Percentiles rank a stretch among this genome's conserved stretches.
Evolutionary conservation across 2,329 filamentous ascomycete species (phyloP).

Genomic region (Hypomyces rosellus): DNA sequence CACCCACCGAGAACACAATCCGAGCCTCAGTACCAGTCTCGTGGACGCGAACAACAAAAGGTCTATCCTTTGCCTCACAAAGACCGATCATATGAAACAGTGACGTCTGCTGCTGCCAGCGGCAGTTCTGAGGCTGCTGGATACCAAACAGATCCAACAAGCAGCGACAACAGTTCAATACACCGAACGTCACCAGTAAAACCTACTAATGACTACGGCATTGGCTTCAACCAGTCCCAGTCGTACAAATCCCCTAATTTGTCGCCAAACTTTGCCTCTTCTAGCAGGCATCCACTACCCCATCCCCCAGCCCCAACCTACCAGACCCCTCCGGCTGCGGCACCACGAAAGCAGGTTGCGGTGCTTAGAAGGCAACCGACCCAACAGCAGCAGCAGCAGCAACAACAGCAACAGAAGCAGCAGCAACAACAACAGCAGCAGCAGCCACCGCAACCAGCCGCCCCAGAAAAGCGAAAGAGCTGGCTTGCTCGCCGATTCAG

Average conservation of each 20-base stretch:
- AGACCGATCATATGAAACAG: slow-evolving; percentile 80
- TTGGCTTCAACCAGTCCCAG: slow-evolving; percentile 43
- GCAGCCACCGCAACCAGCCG: slow-evolving; percentile 21
- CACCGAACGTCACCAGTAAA: slow-evolving; percentile 60
- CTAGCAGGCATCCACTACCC: slow-evolving; percentile 19
- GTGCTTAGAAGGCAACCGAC: slow-evolving; percentile 24
- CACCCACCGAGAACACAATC: slow-evolving; percentile 37
- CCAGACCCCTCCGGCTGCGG: slow-evolving; percentile 13
- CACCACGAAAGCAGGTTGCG: slow-evolving; percentile 24
- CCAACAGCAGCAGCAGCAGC: slow-evolving; percentile 21
- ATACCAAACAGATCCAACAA: slow-evolving; percentile 77
- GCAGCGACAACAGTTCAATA: slow-evolving; percentile 88
- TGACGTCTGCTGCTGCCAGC: slow-evolving; percentile 69
- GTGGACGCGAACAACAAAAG: slow-evolving; percentile 34
- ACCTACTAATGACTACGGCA: slow-evolving; percentile 59
- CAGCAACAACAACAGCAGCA: slow-evolving; percentile 21
- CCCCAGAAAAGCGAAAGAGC: slow-evolving; percentile 72
- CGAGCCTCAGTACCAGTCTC: slow-evolving; percentile 37
- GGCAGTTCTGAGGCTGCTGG: slow-evolving; percentile 69
- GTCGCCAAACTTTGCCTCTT: slow-evolving; percentile 23
- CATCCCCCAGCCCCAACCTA: slow-evolving; percentile 19
- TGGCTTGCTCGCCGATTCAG: slow-evolving; percentile 84
- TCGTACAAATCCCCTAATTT: slow-evolving; percentile 38
- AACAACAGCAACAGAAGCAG: slow-evolving; percentile 17
- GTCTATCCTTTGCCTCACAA: slow-evolving; percentile 55